phyloP scores from a whole-genome alignment of 768 basidiomycete genomes.

The Russula earlei region DNA sequence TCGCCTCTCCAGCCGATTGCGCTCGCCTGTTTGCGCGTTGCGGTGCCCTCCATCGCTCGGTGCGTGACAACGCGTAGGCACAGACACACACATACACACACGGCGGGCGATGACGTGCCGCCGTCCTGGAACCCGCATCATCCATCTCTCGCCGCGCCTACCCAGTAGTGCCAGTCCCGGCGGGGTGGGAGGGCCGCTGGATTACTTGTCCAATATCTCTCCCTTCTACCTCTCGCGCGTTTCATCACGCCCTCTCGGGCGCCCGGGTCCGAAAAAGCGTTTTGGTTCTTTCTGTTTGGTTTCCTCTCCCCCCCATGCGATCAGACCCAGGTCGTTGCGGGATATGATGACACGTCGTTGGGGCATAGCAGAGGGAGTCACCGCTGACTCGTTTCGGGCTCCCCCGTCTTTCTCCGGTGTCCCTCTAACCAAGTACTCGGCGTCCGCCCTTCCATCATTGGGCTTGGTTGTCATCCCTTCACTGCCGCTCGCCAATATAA shows the following conservation, averaged over 20 bases:
- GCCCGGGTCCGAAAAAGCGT: background rate
- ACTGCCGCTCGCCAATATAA: constrained; percentile 3
- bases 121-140: background rate
- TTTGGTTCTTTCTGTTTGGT: background rate
- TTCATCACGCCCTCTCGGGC: constrained; percentile 2
- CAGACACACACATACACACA: too few species aligned
- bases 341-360: constrained; percentile 8
- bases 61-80: background rate
- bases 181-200: background rate
- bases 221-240: background rate
- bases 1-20: too few species aligned
- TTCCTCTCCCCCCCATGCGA: background rate
- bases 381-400: constrained; percentile 2
- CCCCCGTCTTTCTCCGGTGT: constrained; percentile 3
- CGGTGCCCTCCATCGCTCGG: background rate
- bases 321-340: background rate
- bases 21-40: background rate
- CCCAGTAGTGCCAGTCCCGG: too few species aligned
- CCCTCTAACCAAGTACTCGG: background rate
- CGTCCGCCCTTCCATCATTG: background rate
- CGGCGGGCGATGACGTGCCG: background rate
- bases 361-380: background rate
- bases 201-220: background rate
- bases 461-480: background rate
- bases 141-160: background rate